phyloP scores from a whole-genome alignment of 164 flowering plant species.

The Vitis rotundifolia region DNA sequence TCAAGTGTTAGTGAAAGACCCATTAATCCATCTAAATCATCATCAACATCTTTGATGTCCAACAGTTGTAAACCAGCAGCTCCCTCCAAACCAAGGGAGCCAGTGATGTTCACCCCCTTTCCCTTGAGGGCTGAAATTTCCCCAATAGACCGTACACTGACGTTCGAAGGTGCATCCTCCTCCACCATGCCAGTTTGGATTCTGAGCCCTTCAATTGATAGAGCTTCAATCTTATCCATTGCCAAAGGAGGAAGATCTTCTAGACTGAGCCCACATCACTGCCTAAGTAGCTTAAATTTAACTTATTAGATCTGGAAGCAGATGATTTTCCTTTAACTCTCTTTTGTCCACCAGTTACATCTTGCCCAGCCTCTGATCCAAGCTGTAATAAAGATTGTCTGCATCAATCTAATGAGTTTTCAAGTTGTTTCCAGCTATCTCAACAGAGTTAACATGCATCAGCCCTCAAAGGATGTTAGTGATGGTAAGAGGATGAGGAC shows the following conservation, averaged over 20 bases:
- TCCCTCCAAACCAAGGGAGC: slow-evolving; percentile 76
- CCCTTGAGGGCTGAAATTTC: slow-evolving; percentile 71
- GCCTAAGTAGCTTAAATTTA: slow-evolving; percentile 25
- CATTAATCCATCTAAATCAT: slow-evolving; percentile 81
- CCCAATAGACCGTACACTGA: slow-evolving; percentile 58
- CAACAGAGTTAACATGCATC: too few species aligned
- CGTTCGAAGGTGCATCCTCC: slow-evolving; percentile 79
- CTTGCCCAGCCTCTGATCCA: slow-evolving; percentile 36
- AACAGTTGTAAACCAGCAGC: slow-evolving; percentile 75
- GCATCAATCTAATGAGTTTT: too few species aligned
- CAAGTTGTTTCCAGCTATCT: too few species aligned
- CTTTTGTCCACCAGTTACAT: slow-evolving; percentile 23
- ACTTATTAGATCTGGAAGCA: slow-evolving; percentile 22
- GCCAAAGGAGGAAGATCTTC: slow-evolving; percentile 95
- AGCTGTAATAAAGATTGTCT: slow-evolving; percentile 21
- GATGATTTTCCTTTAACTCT: slow-evolving; percentile 32
- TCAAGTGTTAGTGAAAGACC: slow-evolving; percentile 84
- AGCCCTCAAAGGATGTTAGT: too few species aligned
- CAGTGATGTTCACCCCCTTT: slow-evolving; percentile 42
- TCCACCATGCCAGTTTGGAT: slow-evolving; percentile 87
- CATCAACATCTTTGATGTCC: slow-evolving; percentile 62
- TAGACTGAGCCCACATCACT: slow-evolving; percentile 45
- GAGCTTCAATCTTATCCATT: slow-evolving; percentile 93
- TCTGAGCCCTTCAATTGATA: slow-evolving; percentile 89
- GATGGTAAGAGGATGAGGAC: too few species aligned